phyloP scores from a whole-genome alignment of 1,139 yeast species.

The Sugiyamaella neomexicana region DNA sequence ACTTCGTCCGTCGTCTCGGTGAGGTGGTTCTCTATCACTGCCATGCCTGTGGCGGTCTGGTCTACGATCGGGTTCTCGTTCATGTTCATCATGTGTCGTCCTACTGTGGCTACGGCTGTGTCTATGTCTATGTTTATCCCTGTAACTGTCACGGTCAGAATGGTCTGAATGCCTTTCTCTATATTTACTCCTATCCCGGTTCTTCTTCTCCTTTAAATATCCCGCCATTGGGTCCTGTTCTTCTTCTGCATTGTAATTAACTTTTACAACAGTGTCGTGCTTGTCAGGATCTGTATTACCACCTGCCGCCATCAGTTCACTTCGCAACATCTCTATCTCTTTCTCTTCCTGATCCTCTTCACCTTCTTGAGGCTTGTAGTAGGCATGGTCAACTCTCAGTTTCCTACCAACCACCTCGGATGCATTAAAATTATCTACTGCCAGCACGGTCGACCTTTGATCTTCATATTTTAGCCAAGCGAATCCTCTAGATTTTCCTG shows the following conservation, averaged over 20 bases:
- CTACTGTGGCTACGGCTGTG: neutral
- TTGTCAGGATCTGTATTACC: neutral
- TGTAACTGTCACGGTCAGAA: slow-evolving; percentile 1
- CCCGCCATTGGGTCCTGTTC: slow-evolving; percentile 21
- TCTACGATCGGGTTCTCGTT: neutral
- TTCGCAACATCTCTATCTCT: slow-evolving; percentile 16
- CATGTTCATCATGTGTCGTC: neutral
- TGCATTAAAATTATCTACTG: slow-evolving; percentile 88
- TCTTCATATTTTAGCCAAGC: slow-evolving; percentile 83
- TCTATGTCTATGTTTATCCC: slow-evolving; percentile 7
- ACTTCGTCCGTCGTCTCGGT: neutral
- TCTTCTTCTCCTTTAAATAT: slow-evolving; percentile 11
- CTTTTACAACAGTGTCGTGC: neutral
- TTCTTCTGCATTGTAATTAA: slow-evolving; percentile 2
- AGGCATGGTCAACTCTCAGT: slow-evolving; percentile 75
- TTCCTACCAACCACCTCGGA: slow-evolving; percentile 56
- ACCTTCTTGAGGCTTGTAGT: slow-evolving; percentile 57
- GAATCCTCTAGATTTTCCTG: slow-evolving; percentile 74
- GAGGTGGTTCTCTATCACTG: neutral
- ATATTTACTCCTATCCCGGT: neutral
- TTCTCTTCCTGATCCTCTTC: slow-evolving; percentile 39
- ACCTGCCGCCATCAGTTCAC: slow-evolving; percentile 10
- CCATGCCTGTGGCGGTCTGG: neutral
- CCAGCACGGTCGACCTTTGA: slow-evolving; percentile 75
- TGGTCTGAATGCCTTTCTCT: slow-evolving; percentile 3